A percentile compares a stretch with the other conserved stretches of the same genome.
Conservation (phyloP, 140 eudicot genomes). For the Bidens hawaiensis region DNA sequence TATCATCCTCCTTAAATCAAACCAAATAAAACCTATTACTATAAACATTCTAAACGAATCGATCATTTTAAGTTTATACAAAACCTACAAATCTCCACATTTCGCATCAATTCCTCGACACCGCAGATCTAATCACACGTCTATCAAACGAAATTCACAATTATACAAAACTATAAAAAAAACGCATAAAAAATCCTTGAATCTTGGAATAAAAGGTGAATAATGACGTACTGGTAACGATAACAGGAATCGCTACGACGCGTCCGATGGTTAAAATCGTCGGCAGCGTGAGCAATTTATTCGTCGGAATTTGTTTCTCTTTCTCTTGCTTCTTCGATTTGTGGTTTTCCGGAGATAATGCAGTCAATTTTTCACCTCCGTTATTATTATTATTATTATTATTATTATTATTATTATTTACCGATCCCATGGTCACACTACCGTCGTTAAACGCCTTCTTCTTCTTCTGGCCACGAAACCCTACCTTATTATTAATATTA, state of each 20-base stretch:
- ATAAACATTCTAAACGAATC: neutral
- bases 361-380: constrained; percentile 19
- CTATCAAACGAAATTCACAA: constrained; percentile 12
- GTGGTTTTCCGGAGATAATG: constrained; percentile 22
- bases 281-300: constrained; percentile 82
- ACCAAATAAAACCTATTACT: neutral
- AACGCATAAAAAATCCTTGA: neutral
- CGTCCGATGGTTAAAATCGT: constrained; percentile 88
- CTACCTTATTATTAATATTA: constrained; percentile 26
- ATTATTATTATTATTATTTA: constrained; percentile 30
- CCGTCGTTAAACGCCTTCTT: constrained; percentile 10
- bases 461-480: constrained; percentile 35
- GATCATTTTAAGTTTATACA: too few species aligned
- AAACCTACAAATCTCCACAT: neutral
- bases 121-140: constrained; percentile 5
- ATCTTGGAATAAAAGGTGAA: neutral
- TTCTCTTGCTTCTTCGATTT: too few species aligned
- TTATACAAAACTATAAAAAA: neutral
- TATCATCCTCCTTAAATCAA: constrained; percentile 5
- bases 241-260: constrained; percentile 80
- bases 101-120: constrained; percentile 10
- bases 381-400: constrained; percentile 3
- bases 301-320: constrained; percentile 24
- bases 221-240: constrained; percentile 65
- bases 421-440: constrained; percentile 44